Base-by-base conservation (phyloP, 2,329 filamentous ascomycete genomes). In the Lachnellula subtilissima region DNA sequence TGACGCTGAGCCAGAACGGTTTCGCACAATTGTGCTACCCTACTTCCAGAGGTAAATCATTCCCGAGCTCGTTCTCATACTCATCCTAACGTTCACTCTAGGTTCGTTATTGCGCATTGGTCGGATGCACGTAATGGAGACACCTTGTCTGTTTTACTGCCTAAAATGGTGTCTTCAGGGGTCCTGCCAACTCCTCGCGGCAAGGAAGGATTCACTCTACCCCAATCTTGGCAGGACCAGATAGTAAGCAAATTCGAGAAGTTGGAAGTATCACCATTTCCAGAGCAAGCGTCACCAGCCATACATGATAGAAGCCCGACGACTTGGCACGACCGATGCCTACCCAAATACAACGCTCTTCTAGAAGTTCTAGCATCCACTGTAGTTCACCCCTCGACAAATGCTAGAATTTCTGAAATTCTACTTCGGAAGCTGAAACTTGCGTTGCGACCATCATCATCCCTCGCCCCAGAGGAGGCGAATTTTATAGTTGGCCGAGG, bases 61-160 rank as follows among this genome's bases (percentile, higher is more conserved):
- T 12, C 17, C 43, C 4, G 14, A 19, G 50, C 28, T 9, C 35
- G 32, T 6, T 51, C 4, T 12, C 14, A 17, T 28, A 25, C 14
- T 42, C 23, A 28, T 52, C 48, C 65, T 71, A 54, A 71, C 51
- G 28, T 35, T 11, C 50, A 25, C 58, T 47, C 5, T 58, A 89
- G 87, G 67, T 97, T 94, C 65, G 79, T 96, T 59, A 76, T 85
- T 35, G 79, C 79, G 6, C 85, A 89, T 64, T 95, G 90, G 89
- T 82, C 83, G 3, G 80, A 85, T 62, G 76, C 74, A 62, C 69
- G 77, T 67, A 79, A 89, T 51, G 85, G 90, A 68, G 81, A 86
- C 60, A 79, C 86, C 59, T 75, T 91, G 15, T 90, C 86, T 64
- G 76, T 89, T 9, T 70, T 89, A 28, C 70, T 92, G 35, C 86